Evolutionary conservation across 1,284 basidiomycete species (phyloP), one percentile per base, ranked within the genome.

Genomic region (Microstroma glucosiphilum): DNA sequence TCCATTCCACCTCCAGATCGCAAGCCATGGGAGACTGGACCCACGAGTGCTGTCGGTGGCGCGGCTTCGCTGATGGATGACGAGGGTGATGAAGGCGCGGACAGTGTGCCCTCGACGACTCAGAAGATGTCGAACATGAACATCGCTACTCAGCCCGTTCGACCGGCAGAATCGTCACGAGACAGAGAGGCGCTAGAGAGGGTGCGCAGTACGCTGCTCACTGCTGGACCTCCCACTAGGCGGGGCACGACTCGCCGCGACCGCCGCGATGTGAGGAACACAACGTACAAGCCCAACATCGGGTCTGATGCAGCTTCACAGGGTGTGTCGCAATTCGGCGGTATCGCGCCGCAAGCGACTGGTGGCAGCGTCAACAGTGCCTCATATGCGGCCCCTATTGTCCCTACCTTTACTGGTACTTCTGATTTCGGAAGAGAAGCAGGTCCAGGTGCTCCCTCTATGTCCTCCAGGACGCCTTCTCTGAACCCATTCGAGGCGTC

Each of bases 1-100:
- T 82, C 82, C 11, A 81, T 84, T 11, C 82, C 83, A 15, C 83
- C 83, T 0, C 75, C 80, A 0, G 82, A 83, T 66, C 75, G 81
- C 56, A 80, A 76, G 63, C 80, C 80, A 1, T 83, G 81, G 83
- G 82, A 76, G 70, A 46, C 43, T 13, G 59, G 25, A 2, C 57
- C 57, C 21, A 59, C 21, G 2, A 43, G 54, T 6, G 62, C 56
- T 30, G 69, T 63, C 15, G 73, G 74, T 53, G 53, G 80, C 41
- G 69, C 80, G 66, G 78, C 79, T 48, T 77, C 79, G 19, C 78
- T 79, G 26, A 72, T 74, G 21, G 68, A 68, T 1, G 71, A 67
- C 17, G 67, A 63, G 17, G 60, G 61, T 17, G 57, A 60, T 12
- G 68, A 71, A 43, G 0, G 62, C 62, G 12, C 67, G 68, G 60